Conservation (phyloP, 345 rosid genomes). For the Limnanthes douglasii region DNA sequence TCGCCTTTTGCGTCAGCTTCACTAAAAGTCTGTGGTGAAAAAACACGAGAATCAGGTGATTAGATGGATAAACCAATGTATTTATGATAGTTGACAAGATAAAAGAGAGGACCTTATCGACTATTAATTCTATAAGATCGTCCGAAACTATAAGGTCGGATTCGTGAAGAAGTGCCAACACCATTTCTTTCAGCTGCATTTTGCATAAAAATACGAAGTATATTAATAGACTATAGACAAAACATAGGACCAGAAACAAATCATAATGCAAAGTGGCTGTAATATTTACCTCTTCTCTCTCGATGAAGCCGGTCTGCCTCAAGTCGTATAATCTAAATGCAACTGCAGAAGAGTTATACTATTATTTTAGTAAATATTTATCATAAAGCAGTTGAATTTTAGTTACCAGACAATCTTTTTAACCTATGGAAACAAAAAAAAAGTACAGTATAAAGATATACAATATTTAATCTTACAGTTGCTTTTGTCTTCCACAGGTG, state of each 20-base stretch:
- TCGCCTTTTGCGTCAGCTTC: conserved; percentile 63
- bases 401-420: neutral
- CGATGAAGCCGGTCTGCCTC: conserved; percentile 79
- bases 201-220: neutral
- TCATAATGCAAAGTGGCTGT: neutral
- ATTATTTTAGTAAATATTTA: neutral
- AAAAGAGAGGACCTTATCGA: conserved; percentile 36
- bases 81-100: neutral
- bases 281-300: conserved; percentile 63
- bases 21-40: conserved; percentile 33
- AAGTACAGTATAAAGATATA: neutral
- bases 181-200: conserved; percentile 79
- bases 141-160: conserved; percentile 63
- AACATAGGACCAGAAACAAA: neutral
- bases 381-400: neutral
- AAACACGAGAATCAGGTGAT: neutral
- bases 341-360: conserved; percentile 27
- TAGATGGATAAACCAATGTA: neutral
- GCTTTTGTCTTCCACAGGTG: conserved; percentile 50
- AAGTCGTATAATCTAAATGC: conserved; percentile 77
- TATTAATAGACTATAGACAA: neutral
- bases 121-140: conserved; percentile 56
- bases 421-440: too few relatives aligned
- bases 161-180: conserved; percentile 77
- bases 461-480: conserved; percentile 29